Base-by-base conservation (phyloP, 2,329 filamentous ascomycete genomes). In the Calcarisporium arbuscula region DNA sequence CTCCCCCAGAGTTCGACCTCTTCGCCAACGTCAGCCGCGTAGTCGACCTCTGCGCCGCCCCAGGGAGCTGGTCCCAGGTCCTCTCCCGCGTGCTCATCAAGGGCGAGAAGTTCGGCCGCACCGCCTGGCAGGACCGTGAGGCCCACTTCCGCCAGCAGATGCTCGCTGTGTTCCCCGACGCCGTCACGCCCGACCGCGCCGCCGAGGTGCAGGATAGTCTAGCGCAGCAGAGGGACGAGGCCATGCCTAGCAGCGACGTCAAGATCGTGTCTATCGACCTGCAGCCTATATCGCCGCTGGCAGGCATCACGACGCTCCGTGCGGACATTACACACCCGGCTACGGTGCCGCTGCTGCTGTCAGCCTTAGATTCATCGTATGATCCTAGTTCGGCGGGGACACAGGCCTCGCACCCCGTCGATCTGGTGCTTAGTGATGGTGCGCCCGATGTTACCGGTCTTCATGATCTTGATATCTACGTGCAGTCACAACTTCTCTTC, bases 321-420 rank as follows among this genome's bases (percentile, higher is more conserved):
- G 92, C 92, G 31, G 92, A 98, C 57, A 98, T 98, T 49, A 98
- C 92, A 8, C 92, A 98, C 58, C 90, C 92, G 0, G 89, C 88
- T 4, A 98, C 92, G 0, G 86, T 96, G 20, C 89, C 90, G 7
- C 75, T 95, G 5, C 75, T 98, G 15, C 74, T 96, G 17, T 77
- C 80, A 44, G 88, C 90, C 2, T 71, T 98, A 16, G 88, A 95
- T 49, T 77, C 85, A 2, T 75, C 79, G 27, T 75, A 77, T 44
- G 74, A 80, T 34, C 6, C 68, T 3, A 42, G 38, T 28, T 33
- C 47, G 19, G 41, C 44, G n/a, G 67, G 57, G 42, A 53, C 44
- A 12, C 71, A 78, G 46, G 74, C 82, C 3, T 75, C 80, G 1
- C 78, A 87, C 31, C 85, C 83, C 0, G 90, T 96, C 11, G 92